phyloP scores from a whole-genome alignment of 768 basidiomycete genomes.

The Lactarius sp. region DNA sequence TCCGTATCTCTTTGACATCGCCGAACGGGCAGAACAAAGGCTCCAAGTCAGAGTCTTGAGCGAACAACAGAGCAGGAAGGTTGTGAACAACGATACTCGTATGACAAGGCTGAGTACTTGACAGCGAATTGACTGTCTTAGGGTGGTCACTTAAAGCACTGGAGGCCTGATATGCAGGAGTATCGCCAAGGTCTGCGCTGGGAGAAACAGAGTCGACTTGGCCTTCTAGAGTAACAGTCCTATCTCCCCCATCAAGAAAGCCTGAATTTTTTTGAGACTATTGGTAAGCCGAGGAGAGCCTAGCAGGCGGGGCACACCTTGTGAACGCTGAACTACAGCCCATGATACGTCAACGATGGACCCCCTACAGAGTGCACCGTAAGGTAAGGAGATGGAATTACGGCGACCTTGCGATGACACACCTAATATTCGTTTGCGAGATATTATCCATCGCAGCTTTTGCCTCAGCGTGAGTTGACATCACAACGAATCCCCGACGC shows the following conservation, averaged over 20 bases:
- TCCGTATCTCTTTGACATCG: constrained; percentile 55
- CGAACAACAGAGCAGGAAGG: constrained; percentile 61
- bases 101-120: constrained; percentile 12
- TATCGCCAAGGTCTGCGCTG: constrained; percentile 29
- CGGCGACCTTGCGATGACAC: constrained; percentile 22
- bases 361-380: constrained; percentile 41
- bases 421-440: constrained; percentile 70
- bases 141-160: constrained; percentile 20
- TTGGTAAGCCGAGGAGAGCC: constrained; percentile 11
- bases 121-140: constrained; percentile 1
- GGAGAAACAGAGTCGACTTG: constrained; percentile 36
- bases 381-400: background rate
- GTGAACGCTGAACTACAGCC: constrained; percentile 84
- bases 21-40: constrained; percentile 76
- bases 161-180: constrained; percentile 27
- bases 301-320: constrained; percentile 42
- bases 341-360: constrained; percentile 78
- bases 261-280: constrained; percentile 37
- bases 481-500: constrained; percentile 78
- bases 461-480: constrained; percentile 70
- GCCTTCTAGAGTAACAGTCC: constrained; percentile 55
- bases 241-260: constrained; percentile 79
- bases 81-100: constrained; percentile 54
- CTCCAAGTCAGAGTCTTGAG: constrained; percentile 59
- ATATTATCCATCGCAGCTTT: constrained; percentile 59